A percentile compares a stretch with the other conserved stretches of the same genome.
phyloP scores from a whole-genome alignment of 106 monocot species.

The Hemerocallis citrina region DNA sequence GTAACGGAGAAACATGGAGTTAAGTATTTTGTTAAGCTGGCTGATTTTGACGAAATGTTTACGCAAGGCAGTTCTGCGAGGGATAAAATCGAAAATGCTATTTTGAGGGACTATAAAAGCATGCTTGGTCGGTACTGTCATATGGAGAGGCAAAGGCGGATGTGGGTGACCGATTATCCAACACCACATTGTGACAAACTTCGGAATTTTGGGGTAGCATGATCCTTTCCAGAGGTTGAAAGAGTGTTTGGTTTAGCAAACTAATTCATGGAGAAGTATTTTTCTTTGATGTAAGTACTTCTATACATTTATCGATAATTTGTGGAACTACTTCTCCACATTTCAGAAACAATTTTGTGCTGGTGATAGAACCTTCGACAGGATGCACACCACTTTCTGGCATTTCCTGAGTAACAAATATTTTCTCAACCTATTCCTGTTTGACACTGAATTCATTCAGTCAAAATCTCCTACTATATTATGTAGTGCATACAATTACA shows the following conservation, averaged over 20 bases:
- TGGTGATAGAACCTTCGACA: neutral
- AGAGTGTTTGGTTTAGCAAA: neutral
- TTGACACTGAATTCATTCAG: neutral
- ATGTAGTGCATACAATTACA: too few species aligned
- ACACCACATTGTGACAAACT: constrained; percentile 64
- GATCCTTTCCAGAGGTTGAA: neutral
- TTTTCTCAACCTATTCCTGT: neutral
- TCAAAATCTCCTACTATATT: too few species aligned
- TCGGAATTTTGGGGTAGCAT: constrained; percentile 24
- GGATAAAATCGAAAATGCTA: constrained; percentile 33
- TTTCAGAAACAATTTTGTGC: neutral
- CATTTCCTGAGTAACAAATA: neutral
- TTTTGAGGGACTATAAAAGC: constrained; percentile 47
- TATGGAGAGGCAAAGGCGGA: constrained; percentile 48
- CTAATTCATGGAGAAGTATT: neutral
- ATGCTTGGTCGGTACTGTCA: constrained; percentile 48
- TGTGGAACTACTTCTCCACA: neutral
- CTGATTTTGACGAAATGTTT: constrained; percentile 52
- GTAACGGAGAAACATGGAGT: constrained; percentile 54
- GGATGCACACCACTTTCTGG: neutral
- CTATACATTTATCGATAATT: neutral
- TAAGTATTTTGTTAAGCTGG: constrained; percentile 60
- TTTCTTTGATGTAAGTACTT: neutral
- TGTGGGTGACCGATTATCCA: constrained; percentile 39
- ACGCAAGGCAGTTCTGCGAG: constrained; percentile 42